These are phyloP conservation scores for Epichloe typhina DNA, from an alignment of 2,329 filamentous ascomycete species.

Conservation along the genomic window DNA sequence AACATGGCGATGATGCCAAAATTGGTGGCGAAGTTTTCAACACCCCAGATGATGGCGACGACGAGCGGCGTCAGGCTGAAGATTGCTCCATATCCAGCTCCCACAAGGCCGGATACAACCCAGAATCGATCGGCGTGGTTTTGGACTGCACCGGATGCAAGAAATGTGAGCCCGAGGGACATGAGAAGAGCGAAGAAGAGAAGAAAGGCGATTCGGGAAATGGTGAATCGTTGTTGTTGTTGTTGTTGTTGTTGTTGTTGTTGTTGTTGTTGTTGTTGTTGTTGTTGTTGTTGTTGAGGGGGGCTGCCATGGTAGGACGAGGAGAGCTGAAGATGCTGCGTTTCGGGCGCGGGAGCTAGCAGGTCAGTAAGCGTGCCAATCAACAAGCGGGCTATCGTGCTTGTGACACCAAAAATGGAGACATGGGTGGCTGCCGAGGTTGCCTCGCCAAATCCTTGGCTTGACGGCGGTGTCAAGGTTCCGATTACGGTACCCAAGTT, in stretches of 20 bases:
- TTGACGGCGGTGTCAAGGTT: constrained; percentile 55
- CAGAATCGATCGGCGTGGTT: constrained; percentile 69
- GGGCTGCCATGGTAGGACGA: constrained; percentile 11
- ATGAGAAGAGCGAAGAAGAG: constrained; percentile 62
- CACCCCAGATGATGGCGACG: constrained; percentile 94
- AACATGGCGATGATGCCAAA: constrained; percentile 93
- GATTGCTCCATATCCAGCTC: constrained; percentile 82
- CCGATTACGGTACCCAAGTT: constrained; percentile 90
- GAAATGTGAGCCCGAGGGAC: constrained; percentile 60
- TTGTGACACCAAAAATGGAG: constrained; percentile 80
- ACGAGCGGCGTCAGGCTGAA: constrained; percentile 87
- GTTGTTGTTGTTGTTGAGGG: background rate
- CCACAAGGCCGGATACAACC: constrained; percentile 70
- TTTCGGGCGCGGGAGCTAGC: constrained; percentile 56
- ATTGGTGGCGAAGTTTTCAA: constrained; percentile 97
- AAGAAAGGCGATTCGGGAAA: constrained; percentile 73
- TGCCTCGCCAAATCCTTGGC: constrained; percentile 25
- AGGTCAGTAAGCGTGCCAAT: constrained; percentile 83
- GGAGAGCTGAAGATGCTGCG: constrained; percentile 38
- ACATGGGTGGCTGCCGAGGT: constrained; percentile 76
- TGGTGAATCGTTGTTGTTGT: constrained; percentile 36
- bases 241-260: too few species aligned
- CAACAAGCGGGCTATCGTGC: constrained; percentile 78
- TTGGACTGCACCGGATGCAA: constrained; percentile 65
- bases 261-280: background rate